Evolutionary conservation across 768 basidiomycete species (phyloP).

Genomic region (Leucocoprinus birnbaumii): DNA sequence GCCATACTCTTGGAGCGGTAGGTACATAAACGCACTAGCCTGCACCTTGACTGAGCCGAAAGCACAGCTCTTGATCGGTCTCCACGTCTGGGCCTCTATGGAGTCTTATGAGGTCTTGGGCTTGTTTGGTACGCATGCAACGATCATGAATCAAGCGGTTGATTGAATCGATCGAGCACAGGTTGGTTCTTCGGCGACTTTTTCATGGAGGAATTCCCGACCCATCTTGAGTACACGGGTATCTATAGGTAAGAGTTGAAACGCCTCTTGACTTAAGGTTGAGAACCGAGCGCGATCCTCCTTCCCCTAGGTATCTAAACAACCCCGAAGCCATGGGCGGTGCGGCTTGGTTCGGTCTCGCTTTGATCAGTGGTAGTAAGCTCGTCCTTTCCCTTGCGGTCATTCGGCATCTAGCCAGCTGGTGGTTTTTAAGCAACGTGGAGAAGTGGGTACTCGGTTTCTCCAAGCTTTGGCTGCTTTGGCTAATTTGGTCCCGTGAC

Average conservation of each 20-base stretch:
- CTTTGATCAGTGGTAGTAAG: conserved; percentile 89
- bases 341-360: conserved; percentile 91
- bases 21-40: conserved; percentile 24
- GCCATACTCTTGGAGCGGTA: conserved; percentile 87
- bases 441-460: conserved; percentile 67
- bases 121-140: conserved; percentile 65
- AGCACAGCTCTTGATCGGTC: conserved; percentile 71
- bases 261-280: neutral
- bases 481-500: neutral
- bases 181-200: conserved; percentile 99
- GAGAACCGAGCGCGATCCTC: neutral
- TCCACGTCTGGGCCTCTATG: conserved; percentile 89
- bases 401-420: conserved; percentile 81
- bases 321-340: conserved; percentile 97
- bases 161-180: conserved; percentile 22
- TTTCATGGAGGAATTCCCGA: conserved; percentile 91
- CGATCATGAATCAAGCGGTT: neutral
- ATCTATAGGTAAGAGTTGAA: conserved; percentile 73
- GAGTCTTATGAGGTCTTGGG: conserved; percentile 94
- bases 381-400: conserved; percentile 86
- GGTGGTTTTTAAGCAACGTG: conserved; percentile 93
- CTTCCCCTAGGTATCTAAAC: conserved; percentile 67
- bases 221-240: conserved; percentile 90
- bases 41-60: conserved; percentile 3
- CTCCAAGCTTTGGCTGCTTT: neutral